phyloP scores from a whole-genome alignment of 164 flowering plant genomes.

The Brasenia schreberi region DNA sequence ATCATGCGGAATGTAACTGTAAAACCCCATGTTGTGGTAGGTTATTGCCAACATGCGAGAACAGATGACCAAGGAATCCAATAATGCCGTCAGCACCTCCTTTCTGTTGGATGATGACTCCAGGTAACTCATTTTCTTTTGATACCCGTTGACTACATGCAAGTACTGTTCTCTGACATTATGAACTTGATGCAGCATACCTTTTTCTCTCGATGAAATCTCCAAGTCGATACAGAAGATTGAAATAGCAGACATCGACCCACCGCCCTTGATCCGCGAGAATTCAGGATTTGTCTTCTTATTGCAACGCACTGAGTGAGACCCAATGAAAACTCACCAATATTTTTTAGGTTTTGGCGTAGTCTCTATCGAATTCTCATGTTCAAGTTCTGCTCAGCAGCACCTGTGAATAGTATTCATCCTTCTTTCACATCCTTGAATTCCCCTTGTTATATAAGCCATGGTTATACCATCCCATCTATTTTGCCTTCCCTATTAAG shows the following conservation, averaged over 20 bases:
- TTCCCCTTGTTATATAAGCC: neutral
- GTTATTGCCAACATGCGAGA: constrained; percentile 59
- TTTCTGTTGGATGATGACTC: constrained; percentile 25
- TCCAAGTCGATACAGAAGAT: constrained; percentile 72
- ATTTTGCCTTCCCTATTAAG: neutral
- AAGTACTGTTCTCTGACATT: neutral
- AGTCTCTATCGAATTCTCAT: neutral
- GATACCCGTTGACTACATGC: neutral
- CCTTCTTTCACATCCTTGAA: neutral
- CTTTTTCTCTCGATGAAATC: constrained; percentile 89
- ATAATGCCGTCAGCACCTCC: constrained; percentile 19
- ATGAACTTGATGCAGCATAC: constrained; percentile 53
- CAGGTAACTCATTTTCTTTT: constrained; percentile 5
- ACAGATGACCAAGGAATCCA: constrained; percentile 21
- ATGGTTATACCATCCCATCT: neutral
- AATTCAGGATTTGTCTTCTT: constrained; percentile 87
- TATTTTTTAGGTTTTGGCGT: neutral
- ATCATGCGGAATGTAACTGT: neutral
- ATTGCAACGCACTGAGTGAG: constrained; percentile 59
- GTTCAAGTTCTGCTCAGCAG: neutral
- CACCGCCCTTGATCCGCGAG: constrained; percentile 83
- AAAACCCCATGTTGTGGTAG: constrained; percentile 19
- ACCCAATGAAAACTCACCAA: neutral
- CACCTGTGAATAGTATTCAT: neutral
- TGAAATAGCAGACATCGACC: constrained; percentile 68